Conservation (phyloP, 768 basidiomycete genomes). For the Boletellus emodensis region DNA sequence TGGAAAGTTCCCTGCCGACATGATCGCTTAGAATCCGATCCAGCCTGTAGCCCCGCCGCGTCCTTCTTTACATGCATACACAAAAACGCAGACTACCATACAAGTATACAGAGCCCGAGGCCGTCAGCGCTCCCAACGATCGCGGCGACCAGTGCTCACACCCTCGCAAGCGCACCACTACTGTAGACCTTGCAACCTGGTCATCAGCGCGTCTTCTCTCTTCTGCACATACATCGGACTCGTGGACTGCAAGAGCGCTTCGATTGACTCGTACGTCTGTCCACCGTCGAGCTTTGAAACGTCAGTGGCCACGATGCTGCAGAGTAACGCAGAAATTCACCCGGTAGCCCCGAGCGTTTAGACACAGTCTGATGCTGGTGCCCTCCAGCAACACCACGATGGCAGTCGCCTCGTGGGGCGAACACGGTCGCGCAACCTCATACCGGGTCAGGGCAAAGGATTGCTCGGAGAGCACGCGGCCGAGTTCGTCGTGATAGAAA, state of each 20-base stretch:
- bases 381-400: slow-evolving; percentile 57
- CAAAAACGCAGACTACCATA: not conserved
- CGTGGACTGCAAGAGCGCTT: slow-evolving; percentile 49
- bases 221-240: slow-evolving; percentile 53
- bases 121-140: slow-evolving; percentile 4
- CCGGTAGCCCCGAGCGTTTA: slow-evolving; percentile 55
- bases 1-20: slow-evolving; percentile 10
- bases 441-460: slow-evolving; percentile 51
- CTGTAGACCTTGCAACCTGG: slow-evolving; percentile 45
- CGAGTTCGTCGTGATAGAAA: slow-evolving; percentile 47
- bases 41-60: too few species aligned
- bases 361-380: slow-evolving; percentile 38
- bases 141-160: slow-evolving; percentile 6
- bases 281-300: slow-evolving; percentile 24
- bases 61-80: too few species aligned
- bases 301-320: slow-evolving; percentile 2
- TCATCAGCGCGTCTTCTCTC: slow-evolving; percentile 44
- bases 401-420: slow-evolving; percentile 48
- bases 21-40: not conserved
- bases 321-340: slow-evolving; percentile 32
- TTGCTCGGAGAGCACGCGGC: slow-evolving; percentile 54
- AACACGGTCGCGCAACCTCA: slow-evolving; percentile 34
- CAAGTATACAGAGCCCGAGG: too few species aligned
- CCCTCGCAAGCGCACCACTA: slow-evolving; percentile 4
- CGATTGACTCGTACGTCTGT: slow-evolving; percentile 52